Conservation (phyloP, 345 rosid genomes). For the Eucalyptus camaldulensis region DNA sequence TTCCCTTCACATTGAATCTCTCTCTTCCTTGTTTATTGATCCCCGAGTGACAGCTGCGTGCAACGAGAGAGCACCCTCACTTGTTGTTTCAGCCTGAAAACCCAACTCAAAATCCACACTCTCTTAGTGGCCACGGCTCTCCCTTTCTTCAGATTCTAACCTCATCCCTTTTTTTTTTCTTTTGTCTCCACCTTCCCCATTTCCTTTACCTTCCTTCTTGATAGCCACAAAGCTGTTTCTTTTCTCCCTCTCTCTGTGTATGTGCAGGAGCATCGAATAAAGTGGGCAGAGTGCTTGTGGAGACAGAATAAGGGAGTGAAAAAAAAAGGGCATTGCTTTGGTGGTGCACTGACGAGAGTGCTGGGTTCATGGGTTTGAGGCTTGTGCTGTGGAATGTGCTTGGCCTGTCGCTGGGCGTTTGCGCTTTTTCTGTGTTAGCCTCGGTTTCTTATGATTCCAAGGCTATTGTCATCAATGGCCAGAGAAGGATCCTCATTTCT, state of each 20-base stretch:
- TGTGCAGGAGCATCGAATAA: constrained; percentile 19
- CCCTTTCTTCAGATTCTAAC: not conserved
- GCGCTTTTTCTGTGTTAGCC: constrained; percentile 20
- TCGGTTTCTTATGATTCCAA: constrained; percentile 81
- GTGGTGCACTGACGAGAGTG: not conserved
- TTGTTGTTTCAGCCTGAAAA: not conserved
- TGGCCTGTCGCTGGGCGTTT: constrained; percentile 6
- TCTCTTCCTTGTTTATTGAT: not conserved
- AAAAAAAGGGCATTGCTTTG: not conserved
- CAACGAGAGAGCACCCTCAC: not conserved
- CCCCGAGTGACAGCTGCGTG: not conserved
- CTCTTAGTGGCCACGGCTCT: not conserved
- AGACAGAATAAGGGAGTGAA: not conserved
- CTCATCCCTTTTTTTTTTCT: not conserved
- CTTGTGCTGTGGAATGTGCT: constrained; percentile 28
- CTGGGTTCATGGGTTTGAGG: not conserved
- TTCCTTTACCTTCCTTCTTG: not conserved
- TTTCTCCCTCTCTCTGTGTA: not conserved
- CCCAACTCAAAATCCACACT: not conserved
- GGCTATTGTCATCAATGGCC: constrained; percentile 82
- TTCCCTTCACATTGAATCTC: not conserved
- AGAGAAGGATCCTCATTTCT: constrained; percentile 84
- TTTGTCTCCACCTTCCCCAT: not conserved
- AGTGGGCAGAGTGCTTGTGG: not conserved
- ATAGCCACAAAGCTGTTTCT: not conserved